Evolutionary conservation across 495 filamentous ascomycete species (phyloP).

Genomic region (Tuber aestivum): DNA sequence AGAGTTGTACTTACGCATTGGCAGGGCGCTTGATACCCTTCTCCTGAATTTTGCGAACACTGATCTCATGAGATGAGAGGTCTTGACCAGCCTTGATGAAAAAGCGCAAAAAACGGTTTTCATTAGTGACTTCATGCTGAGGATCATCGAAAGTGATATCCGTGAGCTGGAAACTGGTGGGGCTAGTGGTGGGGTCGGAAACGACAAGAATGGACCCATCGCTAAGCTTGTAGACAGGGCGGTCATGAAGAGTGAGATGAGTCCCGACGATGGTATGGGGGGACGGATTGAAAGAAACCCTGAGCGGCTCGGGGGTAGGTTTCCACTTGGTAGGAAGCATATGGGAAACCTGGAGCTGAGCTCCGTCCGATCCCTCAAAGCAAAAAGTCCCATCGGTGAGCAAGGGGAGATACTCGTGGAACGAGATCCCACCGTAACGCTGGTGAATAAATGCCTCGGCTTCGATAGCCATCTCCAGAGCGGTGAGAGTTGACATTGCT

Average conservation of each 20-base stretch:
- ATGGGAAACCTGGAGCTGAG: slow-evolving; percentile 11
- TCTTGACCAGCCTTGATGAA: background rate
- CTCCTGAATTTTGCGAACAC: too few species aligned
- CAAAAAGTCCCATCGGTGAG: slow-evolving; percentile 5
- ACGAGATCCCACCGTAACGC: slow-evolving; percentile 2
- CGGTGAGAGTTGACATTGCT: slow-evolving; percentile 10
- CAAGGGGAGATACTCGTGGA: slow-evolving; percentile 2
- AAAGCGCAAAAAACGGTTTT: background rate
- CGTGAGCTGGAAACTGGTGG: background rate
- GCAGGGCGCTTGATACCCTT: slow-evolving; percentile 22
- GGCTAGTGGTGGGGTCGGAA: slow-evolving; percentile 5
- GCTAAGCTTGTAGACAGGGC: slow-evolving; percentile 14
- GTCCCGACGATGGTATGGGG: slow-evolving; percentile 11
- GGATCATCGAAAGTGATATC: slow-evolving; percentile 4
- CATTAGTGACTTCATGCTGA: slow-evolving; percentile 2
- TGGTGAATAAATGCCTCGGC: slow-evolving; percentile 12
- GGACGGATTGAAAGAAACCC: background rate
- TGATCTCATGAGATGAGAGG: too few species aligned
- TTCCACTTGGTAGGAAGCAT: slow-evolving; percentile 5
- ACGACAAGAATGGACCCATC: slow-evolving; percentile 19
- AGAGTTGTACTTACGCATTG: slow-evolving; percentile 21
- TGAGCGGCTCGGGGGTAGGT: background rate
- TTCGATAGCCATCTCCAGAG: slow-evolving; percentile 17
- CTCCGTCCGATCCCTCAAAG: slow-evolving; percentile 22
- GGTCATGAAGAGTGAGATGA: background rate